Conservation (phyloP, 2,329 filamentous ascomycete genomes). For the Trichoderma arundinaceum region DNA sequence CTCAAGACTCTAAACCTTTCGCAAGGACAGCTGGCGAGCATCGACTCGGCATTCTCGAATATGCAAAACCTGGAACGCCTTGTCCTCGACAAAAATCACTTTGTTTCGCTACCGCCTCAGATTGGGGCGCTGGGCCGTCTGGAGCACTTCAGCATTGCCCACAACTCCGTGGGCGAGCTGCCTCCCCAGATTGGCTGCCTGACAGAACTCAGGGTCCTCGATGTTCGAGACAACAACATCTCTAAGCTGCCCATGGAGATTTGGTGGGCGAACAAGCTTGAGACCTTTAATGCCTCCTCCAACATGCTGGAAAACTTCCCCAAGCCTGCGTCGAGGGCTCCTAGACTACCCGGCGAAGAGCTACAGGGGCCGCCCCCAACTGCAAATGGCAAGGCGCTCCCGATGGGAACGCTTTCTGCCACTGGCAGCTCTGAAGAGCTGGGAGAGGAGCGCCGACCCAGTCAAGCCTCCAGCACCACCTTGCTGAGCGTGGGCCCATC, state of each 20-base stretch:
- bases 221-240: slow-evolving; percentile 92
- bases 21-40: slow-evolving; percentile 86
- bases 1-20: slow-evolving; percentile 87
- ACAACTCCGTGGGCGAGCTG: slow-evolving; percentile 84
- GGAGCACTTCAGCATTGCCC: slow-evolving; percentile 91
- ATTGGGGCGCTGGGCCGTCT: slow-evolving; percentile 83
- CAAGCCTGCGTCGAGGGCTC: slow-evolving; percentile 76
- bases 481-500: slow-evolving; percentile 78
- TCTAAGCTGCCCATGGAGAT: slow-evolving; percentile 86
- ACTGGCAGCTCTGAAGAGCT: slow-evolving; percentile 82
- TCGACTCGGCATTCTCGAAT: slow-evolving; percentile 87
- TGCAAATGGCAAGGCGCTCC: slow-evolving; percentile 50
- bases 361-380: slow-evolving; percentile 43
- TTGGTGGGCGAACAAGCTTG: slow-evolving; percentile 92
- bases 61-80: slow-evolving; percentile 87
- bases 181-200: slow-evolving; percentile 89
- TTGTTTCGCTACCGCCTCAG: slow-evolving; percentile 84
- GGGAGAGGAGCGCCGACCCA: slow-evolving; percentile 72
- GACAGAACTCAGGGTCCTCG: slow-evolving; percentile 80
- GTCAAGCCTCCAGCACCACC: slow-evolving; percentile 75
- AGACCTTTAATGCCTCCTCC: slow-evolving; percentile 92
- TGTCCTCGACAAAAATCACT: slow-evolving; percentile 92
- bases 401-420: slow-evolving; percentile 54
- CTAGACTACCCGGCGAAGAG: slow-evolving; percentile 63
- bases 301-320: slow-evolving; percentile 92